Evolutionary conservation across 2,329 filamentous ascomycete genomes (phyloP), one percentile per base, ranked within the genome.

Genomic region (Fusarium praegraminearum): DNA sequence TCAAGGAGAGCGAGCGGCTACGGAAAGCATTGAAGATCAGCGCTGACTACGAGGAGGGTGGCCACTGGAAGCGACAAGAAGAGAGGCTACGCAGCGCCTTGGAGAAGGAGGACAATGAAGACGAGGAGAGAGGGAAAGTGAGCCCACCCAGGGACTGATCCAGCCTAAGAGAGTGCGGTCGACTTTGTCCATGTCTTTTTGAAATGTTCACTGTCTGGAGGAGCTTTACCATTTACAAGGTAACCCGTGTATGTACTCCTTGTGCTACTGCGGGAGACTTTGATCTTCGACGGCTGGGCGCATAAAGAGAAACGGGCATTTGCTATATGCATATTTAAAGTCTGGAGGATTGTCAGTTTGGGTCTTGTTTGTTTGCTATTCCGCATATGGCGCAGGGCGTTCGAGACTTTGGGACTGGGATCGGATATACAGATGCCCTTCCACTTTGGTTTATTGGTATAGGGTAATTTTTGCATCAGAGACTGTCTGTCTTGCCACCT

Each of bases 1-100:
- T 97, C 73, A 91, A 93, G 78, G 96, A 99, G 85, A 97, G 91
- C 80, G 94, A 98, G 82, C 87, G 92, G 74, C 83, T 99, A 78
- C 85, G 95, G 70, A 92, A 86, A 80, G 96, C 96, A 10, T 84
- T 99, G 71, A 94, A 94, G 51, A 97, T 98, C 75, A 90, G 90
- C 76, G 90, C 91, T 77, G 87, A 95, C 78, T 96, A 96, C 75
- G 90, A 95, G 77, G 93, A 97, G 79, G 94, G 93, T 8, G 87
- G 90, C 51, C 92, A 97, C 79, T 96, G 93, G 92, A 90, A 88
- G 81, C 90, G 89, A 69, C 92, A 97, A 78, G 93, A 96, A 76
- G 92, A 95, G 79, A 85, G 90, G 65, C 57, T 86, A 52, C 82
- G 83, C 55, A 81, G 79, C 56, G 78, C 81, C 7, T 59, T 83